A percentile compares a stretch with the other conserved stretches of the same genome.
These are phyloP conservation scores for Patellifolia procumbens DNA, from an alignment of 179 eudicot genomes.

Conservation along the genomic window DNA sequence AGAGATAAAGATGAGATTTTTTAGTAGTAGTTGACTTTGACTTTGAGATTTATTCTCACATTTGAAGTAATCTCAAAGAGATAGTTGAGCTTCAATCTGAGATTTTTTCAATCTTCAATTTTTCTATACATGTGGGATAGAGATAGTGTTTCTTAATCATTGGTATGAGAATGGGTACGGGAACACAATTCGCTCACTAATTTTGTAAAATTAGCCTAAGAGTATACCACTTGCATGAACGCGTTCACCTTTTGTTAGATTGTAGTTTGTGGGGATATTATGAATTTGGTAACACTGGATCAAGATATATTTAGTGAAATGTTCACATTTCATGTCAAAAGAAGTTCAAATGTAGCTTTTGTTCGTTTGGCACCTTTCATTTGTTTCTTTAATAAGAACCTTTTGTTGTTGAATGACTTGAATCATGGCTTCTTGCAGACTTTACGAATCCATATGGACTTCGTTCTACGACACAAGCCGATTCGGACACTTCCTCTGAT, in stretches of 20 bases:
- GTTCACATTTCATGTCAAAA: slow-evolving; percentile 1
- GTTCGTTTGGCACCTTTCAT: slow-evolving; percentile 8
- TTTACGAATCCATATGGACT: slow-evolving; percentile 76
- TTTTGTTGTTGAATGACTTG: slow-evolving; percentile 5
- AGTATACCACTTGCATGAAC: background rate
- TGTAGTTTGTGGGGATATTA: too few species aligned
- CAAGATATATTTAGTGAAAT: background rate
- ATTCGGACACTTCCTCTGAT: slow-evolving; percentile 85
- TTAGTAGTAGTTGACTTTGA: background rate
- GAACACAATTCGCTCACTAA: too few species aligned
- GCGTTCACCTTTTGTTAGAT: too few species aligned
- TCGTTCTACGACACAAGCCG: slow-evolving; percentile 43
- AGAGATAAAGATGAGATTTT: background rate
- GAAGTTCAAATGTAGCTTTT: background rate
- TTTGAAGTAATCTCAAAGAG: too few species aligned
- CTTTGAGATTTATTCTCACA: background rate
- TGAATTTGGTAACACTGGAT: too few species aligned
- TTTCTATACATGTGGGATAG: background rate
- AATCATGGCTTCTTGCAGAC: slow-evolving; percentile 46
- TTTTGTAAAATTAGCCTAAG: too few species aligned
- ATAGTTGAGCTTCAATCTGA: background rate
- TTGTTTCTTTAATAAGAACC: too few species aligned
- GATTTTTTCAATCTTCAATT: background rate
- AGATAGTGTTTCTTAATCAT: background rate
- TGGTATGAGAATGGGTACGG: too few species aligned